Evolutionary conservation across 495 filamentous ascomycete species (phyloP), one percentile per base, ranked within the genome.

Genomic region (Xylaria cubensis): DNA sequence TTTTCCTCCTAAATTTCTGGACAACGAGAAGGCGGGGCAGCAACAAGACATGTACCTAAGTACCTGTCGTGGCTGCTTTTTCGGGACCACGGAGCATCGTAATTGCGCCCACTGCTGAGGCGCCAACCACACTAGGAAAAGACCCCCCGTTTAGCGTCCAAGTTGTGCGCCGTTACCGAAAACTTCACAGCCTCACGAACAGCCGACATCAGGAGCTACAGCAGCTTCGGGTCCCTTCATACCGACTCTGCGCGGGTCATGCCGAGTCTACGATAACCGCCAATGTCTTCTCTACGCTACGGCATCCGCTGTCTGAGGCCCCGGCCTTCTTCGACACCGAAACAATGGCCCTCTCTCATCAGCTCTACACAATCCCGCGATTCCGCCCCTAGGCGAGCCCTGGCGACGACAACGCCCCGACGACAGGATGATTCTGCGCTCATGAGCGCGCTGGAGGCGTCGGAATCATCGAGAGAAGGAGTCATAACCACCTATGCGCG

Each of bases 401-500:
- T 76, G 21, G 29, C 71, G 21, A 79, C 76, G 6, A 75, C 71
- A 15, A 66, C 74, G 19, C 19, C 66, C 12, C 61, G 50, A 19
- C 71, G 29, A 69, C 36, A 62, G 34, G 48, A 74, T 56, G 70
- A 24, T 63, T 3, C 55, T 63, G 69, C 63, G 51, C 71, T 77
- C 64, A 62, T 75, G 70, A 69, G 53, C 19, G 71, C 76, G 29
- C 29, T 77, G 39, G 70, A 53, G 19, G 34, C 44, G 34, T 56
- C 34, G 24, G 55, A 53, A 4, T 24, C 62, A 19, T 7, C 46
- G 4, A 26, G 15, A 1, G 34, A 62, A 29, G 56, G 65, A 75
- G 83, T 80, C 79, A 82, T 83, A 81, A 81, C 78, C 72, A 77
- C 63, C 21, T 73, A 79, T 67, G 89, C 92, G 69, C 92, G 96